Evolutionary conservation across 306 rosid genomes (phyloP), one percentile per base, ranked within the genome.

Genomic region (Fragaria iinumae): DNA sequence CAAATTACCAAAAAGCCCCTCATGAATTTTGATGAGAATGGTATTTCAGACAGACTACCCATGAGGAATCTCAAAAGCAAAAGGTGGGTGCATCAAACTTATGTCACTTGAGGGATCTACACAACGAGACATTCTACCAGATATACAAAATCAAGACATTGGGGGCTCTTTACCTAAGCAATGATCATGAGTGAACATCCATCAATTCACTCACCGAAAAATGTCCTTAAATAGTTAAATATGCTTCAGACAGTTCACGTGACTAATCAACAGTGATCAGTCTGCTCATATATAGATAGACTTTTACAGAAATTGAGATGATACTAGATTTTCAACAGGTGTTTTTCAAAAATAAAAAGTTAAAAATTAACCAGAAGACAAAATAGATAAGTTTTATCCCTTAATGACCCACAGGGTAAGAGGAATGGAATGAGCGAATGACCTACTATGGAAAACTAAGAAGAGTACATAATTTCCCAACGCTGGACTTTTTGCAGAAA

Each of bases 161-260:
- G 10, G 18, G 39, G 8, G 67, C n/a, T 12, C 20, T 70, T 29
- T 16, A 2, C 74, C 29, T 3, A 47, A 50, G 4, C 66, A 70
- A 49, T 27, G 10, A 70, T 32, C 38, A 12, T 20, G 64, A 71
- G 29, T 50, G 20, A 50, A 50, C 75, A 49, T 32, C 57, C 21
- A 32, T 34, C 20, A 29, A 50, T 49, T 50, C 41, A 32, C 3
- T 71, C 75, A 11, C 27, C 25, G 16, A 16, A 27, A 47, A 48
- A 8, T 70, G 34, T 27, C 39, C 21, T 25, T 8, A 23, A 41
- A 47, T 47, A 47, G 52, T 47, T 47, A 12, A 69, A 69, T 11
- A 69, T 70, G 41, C 27, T 48, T 48, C 57, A 56, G 6, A 53
- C 73, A 44, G 73, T 69, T 69, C 39, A 69, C 14, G n/a, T 25